Evolutionary conservation across 805 yeast genomes (phyloP), one percentile per base, ranked within the genome.

Genomic region (Zygosaccharomyces pseudorouxii): DNA sequence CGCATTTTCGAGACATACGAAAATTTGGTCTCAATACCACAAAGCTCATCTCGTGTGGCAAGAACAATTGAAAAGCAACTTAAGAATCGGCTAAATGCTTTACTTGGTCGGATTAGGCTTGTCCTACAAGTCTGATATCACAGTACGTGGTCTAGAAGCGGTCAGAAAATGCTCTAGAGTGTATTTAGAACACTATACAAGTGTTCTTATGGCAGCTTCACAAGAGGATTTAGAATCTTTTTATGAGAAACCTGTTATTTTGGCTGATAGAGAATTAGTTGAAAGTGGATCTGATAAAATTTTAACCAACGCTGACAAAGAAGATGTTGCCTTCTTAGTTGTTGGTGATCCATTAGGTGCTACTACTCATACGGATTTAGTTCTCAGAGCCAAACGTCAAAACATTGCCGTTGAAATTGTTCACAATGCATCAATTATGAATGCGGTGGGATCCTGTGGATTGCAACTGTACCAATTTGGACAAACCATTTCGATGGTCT

Each of bases 301-400:
- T 51, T 73, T 92, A 54, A 84, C 73, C 18, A 82, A 80, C 51
- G 97, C 95, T 1, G 79, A 85, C 28, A 74, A 69, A 19, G 92
- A 85, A 47, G 97, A 93, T 64, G 77, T 92, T 64, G 98, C 97
- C 0, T 89, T 92, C 58, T 74, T 93, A 54, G 99, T 93, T 18
- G 99, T 92, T 23, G 99, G 99, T 30, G 99, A 92, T 67, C 96
- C 92, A 29, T 92, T 89, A 63, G 99, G 99, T 29, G 99, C 99
- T 28, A 92, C 99, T 4, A 92, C 99, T 0, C 99, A 92, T 70
- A 89, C 97, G 0, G 99, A 93, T 71, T 75, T 92, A 54, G 88
- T 90, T 37, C 78, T 92, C 51, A 76, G 99, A 62, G 98, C 99
- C 38, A 79, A 95, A 57, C 96, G 86, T 67, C 74, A 82, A 51